Conservation (phyloP, 2,329 filamentous ascomycete species). For the Pestalotiopsis sp. region DNA sequence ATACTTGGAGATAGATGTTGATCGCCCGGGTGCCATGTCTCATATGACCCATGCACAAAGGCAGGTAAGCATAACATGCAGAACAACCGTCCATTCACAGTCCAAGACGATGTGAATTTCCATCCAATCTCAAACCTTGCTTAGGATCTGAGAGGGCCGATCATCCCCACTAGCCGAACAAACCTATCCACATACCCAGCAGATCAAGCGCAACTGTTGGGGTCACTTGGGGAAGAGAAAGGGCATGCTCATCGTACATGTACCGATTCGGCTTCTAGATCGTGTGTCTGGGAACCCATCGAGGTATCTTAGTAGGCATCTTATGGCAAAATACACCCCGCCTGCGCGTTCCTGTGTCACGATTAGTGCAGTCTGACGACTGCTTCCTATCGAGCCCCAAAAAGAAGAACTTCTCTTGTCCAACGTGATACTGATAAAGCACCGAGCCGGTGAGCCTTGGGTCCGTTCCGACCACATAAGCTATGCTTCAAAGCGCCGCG, state of each 20-base stretch:
- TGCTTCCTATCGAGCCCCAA: background rate
- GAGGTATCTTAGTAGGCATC: background rate
- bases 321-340: background rate
- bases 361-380: background rate
- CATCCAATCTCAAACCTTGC: background rate
- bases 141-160: background rate
- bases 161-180: background rate
- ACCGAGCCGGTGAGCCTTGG: background rate
- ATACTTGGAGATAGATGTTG: background rate
- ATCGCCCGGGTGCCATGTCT: background rate
- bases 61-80: background rate
- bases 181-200: background rate
- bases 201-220: background rate
- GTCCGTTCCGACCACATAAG: background rate
- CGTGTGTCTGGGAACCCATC: background rate
- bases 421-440: background rate
- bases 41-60: background rate
- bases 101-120: background rate
- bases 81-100: background rate
- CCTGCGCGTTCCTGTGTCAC: background rate
- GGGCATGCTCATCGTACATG: background rate
- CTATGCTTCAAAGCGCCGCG: background rate
- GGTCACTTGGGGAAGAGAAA: constrained; percentile 1
- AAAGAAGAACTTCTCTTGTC: background rate
- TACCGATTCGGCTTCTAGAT: background rate